Conservation (phyloP, 179 eudicot genomes). For the Silene noctiflora region DNA sequence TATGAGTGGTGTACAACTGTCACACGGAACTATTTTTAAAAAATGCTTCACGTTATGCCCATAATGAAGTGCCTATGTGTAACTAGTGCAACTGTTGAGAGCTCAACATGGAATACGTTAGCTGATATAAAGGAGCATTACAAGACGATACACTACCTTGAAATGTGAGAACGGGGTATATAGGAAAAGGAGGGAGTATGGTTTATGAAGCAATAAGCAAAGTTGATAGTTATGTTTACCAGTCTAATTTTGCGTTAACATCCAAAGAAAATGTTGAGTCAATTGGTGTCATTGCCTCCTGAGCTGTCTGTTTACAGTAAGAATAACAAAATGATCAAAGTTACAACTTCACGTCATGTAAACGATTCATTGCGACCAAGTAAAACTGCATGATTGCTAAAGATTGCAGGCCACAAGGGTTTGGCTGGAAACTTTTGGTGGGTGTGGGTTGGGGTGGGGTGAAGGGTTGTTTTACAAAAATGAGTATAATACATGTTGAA, state of each 20-base stretch:
- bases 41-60: too few species aligned
- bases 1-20: too few species aligned
- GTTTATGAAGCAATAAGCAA: slow-evolving; percentile 3
- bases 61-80: too few species aligned
- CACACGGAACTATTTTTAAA: too few species aligned
- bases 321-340: background rate
- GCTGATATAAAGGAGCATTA: too few species aligned
- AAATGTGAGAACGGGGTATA: background rate
- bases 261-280: slow-evolving; percentile 91
- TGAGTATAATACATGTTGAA: background rate
- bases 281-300: slow-evolving; percentile 96
- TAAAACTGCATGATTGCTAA: background rate
- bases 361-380: slow-evolving; percentile 1
- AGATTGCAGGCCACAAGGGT: slow-evolving; percentile 6
- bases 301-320: slow-evolving; percentile 64
- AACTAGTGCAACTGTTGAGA: too few species aligned
- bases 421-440: background rate
- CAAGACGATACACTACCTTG: background rate
- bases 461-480: background rate
- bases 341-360: slow-evolving; percentile 13
- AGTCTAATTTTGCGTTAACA: slow-evolving; percentile 83
- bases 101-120: too few species aligned
- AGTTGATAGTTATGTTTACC: slow-evolving; percentile 36
- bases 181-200: background rate
- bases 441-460: too few species aligned